phyloP scores from a whole-genome alignment of 75 land plant species.

The Pseudotsuga menziesii region DNA sequence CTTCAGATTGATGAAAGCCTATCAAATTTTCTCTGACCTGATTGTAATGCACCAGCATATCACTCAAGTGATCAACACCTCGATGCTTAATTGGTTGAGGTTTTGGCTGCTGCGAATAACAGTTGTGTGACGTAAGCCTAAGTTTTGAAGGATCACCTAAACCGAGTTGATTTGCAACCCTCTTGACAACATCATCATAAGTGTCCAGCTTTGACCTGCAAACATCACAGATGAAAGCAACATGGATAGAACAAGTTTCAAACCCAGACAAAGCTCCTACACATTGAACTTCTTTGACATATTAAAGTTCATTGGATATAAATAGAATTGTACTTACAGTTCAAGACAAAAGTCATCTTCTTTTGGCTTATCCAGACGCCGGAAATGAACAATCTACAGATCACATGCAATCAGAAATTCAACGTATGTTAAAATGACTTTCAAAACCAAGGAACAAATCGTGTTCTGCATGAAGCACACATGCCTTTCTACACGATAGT shows the following conservation, averaged over 20 bases:
- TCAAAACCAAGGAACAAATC: neutral
- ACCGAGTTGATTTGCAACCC: conserved; percentile 37
- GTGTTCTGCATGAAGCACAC: neutral
- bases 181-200: conserved; percentile 49
- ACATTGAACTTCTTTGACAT: neutral
- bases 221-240: neutral
- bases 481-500: neutral
- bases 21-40: conserved; percentile 20
- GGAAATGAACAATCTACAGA: conserved; percentile 43
- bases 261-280: neutral
- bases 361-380: conserved; percentile 47
- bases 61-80: conserved; percentile 45
- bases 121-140: conserved; percentile 44
- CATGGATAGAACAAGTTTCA: neutral
- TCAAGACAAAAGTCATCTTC: conserved; percentile 48
- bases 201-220: conserved; percentile 49
- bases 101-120: conserved; percentile 49
- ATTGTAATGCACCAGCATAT: conserved; percentile 55
- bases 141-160: conserved; percentile 48
- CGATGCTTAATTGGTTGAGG: conserved; percentile 53
- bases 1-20: neutral
- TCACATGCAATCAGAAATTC: conserved; percentile 5
- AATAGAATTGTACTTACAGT: conserved; percentile 28
- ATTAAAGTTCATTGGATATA: neutral
- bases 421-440: neutral